A percentile compares a stretch with the other conserved stretches of the same genome.
Conservation (phyloP, 2,329 filamentous ascomycete species). For the Colletotrichum sp. region DNA sequence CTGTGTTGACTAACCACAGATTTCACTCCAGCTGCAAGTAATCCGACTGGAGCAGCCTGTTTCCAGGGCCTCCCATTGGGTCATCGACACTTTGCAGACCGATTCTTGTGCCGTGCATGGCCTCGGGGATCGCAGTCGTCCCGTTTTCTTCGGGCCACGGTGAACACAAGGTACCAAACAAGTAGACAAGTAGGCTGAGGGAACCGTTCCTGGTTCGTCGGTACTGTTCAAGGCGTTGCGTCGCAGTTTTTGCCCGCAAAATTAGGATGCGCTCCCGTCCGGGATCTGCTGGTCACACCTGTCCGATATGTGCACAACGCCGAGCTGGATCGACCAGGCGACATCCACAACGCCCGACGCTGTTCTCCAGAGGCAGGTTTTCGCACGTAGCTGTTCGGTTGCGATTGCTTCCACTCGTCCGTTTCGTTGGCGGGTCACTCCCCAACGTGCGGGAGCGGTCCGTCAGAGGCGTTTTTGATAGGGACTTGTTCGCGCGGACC, state of each 20-base stretch:
- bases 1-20: background rate
- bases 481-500: background rate
- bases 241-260: background rate
- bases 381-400: background rate
- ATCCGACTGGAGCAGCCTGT: background rate
- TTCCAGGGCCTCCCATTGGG: background rate
- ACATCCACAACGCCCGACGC: background rate
- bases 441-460: background rate
- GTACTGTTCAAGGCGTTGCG: background rate
- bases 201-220: background rate
- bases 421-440: background rate
- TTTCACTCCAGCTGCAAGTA: background rate
- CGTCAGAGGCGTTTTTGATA: background rate
- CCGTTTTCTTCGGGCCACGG: background rate
- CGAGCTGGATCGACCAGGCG: background rate
- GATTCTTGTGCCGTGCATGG: background rate
- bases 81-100: background rate
- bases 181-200: background rate
- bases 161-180: background rate
- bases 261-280: conserved; percentile 5
- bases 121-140: background rate
- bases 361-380: background rate
- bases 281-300: background rate
- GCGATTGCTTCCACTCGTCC: background rate
- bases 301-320: background rate